A percentile compares a stretch with the other conserved stretches of the same genome.
phyloP scores from a whole-genome alignment of 129 eudicot genomes.

The Saposhnikovia divaricata region DNA sequence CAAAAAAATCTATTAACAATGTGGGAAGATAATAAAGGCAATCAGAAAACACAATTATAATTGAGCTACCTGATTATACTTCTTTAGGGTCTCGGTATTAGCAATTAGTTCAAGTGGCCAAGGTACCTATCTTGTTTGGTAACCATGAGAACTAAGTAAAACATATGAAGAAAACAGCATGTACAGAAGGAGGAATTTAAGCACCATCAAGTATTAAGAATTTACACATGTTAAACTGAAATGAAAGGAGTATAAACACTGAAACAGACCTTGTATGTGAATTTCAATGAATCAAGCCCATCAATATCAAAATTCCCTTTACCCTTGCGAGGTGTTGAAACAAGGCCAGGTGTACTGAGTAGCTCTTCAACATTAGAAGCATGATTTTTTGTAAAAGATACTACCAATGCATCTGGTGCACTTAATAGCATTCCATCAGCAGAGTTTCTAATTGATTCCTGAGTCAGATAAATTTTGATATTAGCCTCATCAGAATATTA shows the following conservation, averaged over 20 bases:
- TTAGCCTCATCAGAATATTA: background rate
- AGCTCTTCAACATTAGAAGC: slow-evolving; percentile 39
- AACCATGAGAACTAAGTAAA: slow-evolving; percentile 5
- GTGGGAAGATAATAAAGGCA: slow-evolving; percentile 9
- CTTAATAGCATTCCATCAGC: slow-evolving; percentile 72
- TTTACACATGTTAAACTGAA: background rate
- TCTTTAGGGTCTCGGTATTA: slow-evolving; percentile 73
- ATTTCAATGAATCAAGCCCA: slow-evolving; percentile 72
- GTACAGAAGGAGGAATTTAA: background rate
- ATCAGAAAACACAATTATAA: background rate
- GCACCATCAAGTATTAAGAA: background rate
- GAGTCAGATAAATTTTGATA: slow-evolving; percentile 21
- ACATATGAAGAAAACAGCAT: slow-evolving; percentile 1
- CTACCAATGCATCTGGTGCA: slow-evolving; percentile 82
- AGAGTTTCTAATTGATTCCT: slow-evolving; percentile 90
- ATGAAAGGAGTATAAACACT: slow-evolving; percentile 4
- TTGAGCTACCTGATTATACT: slow-evolving; percentile 78
- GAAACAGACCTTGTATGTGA: slow-evolving; percentile 70
- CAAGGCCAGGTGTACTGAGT: slow-evolving; percentile 28
- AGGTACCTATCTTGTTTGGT: slow-evolving; percentile 45
- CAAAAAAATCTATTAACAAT: slow-evolving; percentile 14
- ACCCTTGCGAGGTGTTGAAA: slow-evolving; percentile 64
- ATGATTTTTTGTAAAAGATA: slow-evolving; percentile 51
- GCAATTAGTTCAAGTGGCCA: slow-evolving; percentile 99
- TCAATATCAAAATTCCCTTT: slow-evolving; percentile 52